Evolutionary conservation across 805 yeast genomes (phyloP).

Genomic region (Yamadazyma laniorum): DNA sequence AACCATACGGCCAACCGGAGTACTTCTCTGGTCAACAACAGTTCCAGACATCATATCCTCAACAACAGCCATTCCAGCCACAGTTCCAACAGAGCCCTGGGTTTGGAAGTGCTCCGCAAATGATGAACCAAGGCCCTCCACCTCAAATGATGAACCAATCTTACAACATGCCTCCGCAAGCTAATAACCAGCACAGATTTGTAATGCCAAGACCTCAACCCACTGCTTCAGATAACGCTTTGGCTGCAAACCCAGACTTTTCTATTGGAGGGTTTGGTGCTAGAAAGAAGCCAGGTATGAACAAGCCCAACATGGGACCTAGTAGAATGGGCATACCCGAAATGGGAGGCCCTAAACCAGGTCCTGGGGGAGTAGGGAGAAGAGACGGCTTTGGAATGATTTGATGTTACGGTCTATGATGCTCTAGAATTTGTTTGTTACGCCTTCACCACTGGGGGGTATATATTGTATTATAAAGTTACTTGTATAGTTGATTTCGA

Average conservation of each 20-base stretch:
- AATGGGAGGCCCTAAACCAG: conserved; percentile 4
- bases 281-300: conserved; percentile 13
- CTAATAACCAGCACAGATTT: conserved; percentile 11
- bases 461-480: conserved; percentile 1
- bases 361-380: conserved; percentile 2
- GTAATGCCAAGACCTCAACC: conserved; percentile 26
- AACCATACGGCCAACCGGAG: conserved; percentile 12
- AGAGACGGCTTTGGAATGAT: conserved; percentile 14
- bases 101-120: conserved; percentile 16
- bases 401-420: not conserved
- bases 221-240: conserved; percentile 38
- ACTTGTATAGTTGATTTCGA: not conserved
- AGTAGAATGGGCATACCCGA: conserved; percentile 11
- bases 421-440: not conserved
- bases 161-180: conserved; percentile 7
- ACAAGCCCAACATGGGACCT: conserved; percentile 7
- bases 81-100: conserved; percentile 16
- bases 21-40: conserved; percentile 11
- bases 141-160: conserved; percentile 3
- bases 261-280: conserved; percentile 25
- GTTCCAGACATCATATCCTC: conserved; percentile 13
- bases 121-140: not conserved
- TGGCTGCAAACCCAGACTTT: conserved; percentile 42
- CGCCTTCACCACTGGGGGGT: not conserved
- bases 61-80: conserved; percentile 19